These are phyloP conservation scores for Grammothele lineata DNA, from an alignment of 768 basidiomycete species.

Conservation along the genomic window DNA sequence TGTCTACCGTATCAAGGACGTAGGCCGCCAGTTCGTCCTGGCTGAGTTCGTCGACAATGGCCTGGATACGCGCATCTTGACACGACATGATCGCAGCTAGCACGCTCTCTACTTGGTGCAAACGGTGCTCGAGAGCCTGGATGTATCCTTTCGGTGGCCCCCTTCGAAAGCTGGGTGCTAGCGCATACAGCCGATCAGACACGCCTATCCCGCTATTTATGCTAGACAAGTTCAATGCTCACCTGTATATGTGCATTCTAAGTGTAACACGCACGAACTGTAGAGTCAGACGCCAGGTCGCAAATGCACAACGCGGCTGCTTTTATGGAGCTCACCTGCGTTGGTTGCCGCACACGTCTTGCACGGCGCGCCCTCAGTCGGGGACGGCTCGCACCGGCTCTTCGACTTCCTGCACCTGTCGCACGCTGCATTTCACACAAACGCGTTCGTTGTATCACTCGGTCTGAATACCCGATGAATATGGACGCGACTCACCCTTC, in stretches of 20 bases:
- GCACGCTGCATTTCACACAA: constrained; percentile 50
- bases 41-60: constrained; percentile 56
- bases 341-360: constrained; percentile 48
- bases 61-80: constrained; percentile 59
- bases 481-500: constrained; percentile 11
- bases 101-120: constrained; percentile 89
- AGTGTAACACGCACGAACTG: not conserved
- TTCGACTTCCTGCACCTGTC: constrained; percentile 87
- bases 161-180: constrained; percentile 75
- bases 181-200: not conserved
- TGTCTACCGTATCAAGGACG: constrained; percentile 71
- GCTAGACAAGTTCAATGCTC: not conserved
- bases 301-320: no score
- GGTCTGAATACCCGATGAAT: no score
- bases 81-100: constrained; percentile 78
- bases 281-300: not conserved
- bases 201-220: not conserved
- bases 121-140: constrained; percentile 84
- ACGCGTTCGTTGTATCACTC: no score
- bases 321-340: constrained; percentile 7
- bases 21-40: constrained; percentile 75
- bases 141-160: constrained; percentile 93
- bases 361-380: constrained; percentile 64
- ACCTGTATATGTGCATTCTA: constrained; percentile 12
- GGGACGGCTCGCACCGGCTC: constrained; percentile 72